Conservation (phyloP, 805 yeast species). For the Jamesozyma gamospora region DNA sequence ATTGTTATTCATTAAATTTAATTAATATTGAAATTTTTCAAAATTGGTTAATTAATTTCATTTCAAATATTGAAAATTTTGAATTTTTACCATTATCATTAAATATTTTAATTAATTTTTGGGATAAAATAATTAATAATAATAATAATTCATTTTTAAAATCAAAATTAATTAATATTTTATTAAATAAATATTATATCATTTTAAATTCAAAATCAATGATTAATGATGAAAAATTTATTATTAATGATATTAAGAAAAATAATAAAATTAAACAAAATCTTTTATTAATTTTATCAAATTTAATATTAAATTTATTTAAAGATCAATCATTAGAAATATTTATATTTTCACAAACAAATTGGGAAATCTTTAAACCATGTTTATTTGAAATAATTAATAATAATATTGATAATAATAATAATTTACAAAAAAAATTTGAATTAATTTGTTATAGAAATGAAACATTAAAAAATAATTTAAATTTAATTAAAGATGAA, state of each 20-base stretch:
- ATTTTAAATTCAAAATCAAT: slow-evolving; percentile 28
- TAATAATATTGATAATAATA: slow-evolving; percentile 22
- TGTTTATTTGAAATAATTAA: slow-evolving; percentile 33
- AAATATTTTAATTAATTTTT: slow-evolving; percentile 53
- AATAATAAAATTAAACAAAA: slow-evolving; percentile 25
- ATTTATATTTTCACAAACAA: slow-evolving; percentile 49
- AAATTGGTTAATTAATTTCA: slow-evolving; percentile 49
- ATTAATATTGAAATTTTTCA: slow-evolving; percentile 54
- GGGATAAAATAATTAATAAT: slow-evolving; percentile 49
- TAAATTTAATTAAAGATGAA: slow-evolving; percentile 4
- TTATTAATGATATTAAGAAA: slow-evolving; percentile 30
- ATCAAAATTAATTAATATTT: slow-evolving; percentile 53
- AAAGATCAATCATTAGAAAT: slow-evolving; percentile 35
- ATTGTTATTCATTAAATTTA: slow-evolving; percentile 59
- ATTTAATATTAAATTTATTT: slow-evolving; percentile 25
- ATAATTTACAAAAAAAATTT: slow-evolving; percentile 34
- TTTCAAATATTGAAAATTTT: slow-evolving; percentile 32
- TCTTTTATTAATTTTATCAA: slow-evolving; percentile 19
- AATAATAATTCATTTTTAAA: slow-evolving; percentile 32
- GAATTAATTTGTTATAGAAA: slow-evolving; percentile 57
- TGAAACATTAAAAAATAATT: slow-evolving; percentile 56
- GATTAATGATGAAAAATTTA: slow-evolving; percentile 30
- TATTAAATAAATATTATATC: slow-evolving; percentile 40
- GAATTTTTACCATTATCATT: slow-evolving; percentile 39
- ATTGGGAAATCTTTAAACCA: slow-evolving; percentile 47